Conservation (phyloP, 2,329 filamentous ascomycete genomes). For the Uncinocarpus reesii region DNA sequence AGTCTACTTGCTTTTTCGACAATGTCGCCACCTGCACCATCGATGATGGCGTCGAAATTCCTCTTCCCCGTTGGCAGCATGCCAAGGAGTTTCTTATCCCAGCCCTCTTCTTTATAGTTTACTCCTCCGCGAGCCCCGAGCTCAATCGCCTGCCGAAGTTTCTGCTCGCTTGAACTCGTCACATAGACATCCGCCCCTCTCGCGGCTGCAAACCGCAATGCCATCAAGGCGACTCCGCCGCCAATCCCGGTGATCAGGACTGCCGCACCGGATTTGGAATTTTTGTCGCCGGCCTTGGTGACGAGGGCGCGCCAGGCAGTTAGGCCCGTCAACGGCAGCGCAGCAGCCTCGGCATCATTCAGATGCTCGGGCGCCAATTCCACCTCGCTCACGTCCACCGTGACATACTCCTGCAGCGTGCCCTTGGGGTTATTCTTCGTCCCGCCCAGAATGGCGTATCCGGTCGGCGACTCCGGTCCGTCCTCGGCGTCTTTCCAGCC, state of each 20-base stretch:
- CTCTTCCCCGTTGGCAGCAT: constrained; percentile 53
- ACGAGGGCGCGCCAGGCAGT: constrained; percentile 82
- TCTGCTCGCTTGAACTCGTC: constrained; percentile 61
- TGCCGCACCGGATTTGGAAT: constrained; percentile 51
- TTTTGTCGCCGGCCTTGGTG: constrained; percentile 58
- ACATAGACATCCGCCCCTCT: constrained; percentile 71
- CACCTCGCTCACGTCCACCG: constrained; percentile 59
- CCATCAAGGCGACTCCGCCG: constrained; percentile 78
- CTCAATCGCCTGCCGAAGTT: constrained; percentile 58
- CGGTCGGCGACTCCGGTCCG: constrained; percentile 55
- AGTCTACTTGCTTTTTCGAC: constrained; percentile 57
- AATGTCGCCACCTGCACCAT: constrained; percentile 81
- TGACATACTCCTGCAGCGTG: constrained; percentile 63
- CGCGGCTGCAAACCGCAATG: constrained; percentile 66
- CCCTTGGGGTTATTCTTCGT: constrained; percentile 56
- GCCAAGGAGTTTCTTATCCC: constrained; percentile 63
- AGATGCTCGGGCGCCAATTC: constrained; percentile 68
- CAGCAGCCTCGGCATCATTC: constrained; percentile 62
- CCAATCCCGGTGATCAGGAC: constrained; percentile 85
- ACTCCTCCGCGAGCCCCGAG: constrained; percentile 77
- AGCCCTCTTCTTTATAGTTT: constrained; percentile 63
- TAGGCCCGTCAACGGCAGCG: constrained; percentile 71
- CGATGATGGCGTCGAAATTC: constrained; percentile 71
- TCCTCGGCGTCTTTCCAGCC: constrained; percentile 64
- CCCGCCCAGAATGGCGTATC: constrained; percentile 40